Base-by-base conservation (phyloP, 768 basidiomycete genomes). In the Lentinula lateritia region DNA sequence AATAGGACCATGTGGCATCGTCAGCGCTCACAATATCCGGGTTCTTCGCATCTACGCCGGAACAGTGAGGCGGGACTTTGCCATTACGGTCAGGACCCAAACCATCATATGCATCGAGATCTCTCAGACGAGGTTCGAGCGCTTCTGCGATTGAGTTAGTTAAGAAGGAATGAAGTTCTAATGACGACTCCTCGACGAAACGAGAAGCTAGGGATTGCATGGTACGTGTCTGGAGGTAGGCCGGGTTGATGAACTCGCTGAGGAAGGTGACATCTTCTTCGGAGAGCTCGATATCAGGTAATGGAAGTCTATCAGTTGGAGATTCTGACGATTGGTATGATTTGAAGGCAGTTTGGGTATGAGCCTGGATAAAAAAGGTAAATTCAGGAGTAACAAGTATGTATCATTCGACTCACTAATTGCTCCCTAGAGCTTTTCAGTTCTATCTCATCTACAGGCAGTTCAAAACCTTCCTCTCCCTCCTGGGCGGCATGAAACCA, bases 401-500 rank as follows among this genome's bases (percentile, higher is more conserved):
- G 41, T 50, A 60, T 52, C 52, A 55, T 28, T 36, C 43, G 35
- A 84, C 92, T 74, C 68, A 96, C 95, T 39, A 98, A 88, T 72
- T 98, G 96, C 70, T 95, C 92, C 60, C 95, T 82, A 4, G 94
- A 95, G 72, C 88, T 93, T 73, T 91, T 89, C 36, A 80, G 66
- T 55, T 82, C 78, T 20, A 75, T 66, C 34, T 69, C 72, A 42
- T 73, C 68, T 15, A 68, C 69, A 41, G 75, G 72, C 12, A 74
- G 62, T 48, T 87, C 79, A 68, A 92, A 93, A 0, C 92, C 95
- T 42, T 94, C 90, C 71, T 98, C 96, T 10, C 92, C 93, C 64
- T 90, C 87, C 68, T 96, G 87, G 0, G 93, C 89, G 23, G 88
- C 86, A 70, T 98, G 96, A 76, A 98, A 98, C 96, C 96, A 98